phyloP scores from a whole-genome alignment of 2,329 filamentous ascomycete genomes.

The Alternaria sp. region DNA sequence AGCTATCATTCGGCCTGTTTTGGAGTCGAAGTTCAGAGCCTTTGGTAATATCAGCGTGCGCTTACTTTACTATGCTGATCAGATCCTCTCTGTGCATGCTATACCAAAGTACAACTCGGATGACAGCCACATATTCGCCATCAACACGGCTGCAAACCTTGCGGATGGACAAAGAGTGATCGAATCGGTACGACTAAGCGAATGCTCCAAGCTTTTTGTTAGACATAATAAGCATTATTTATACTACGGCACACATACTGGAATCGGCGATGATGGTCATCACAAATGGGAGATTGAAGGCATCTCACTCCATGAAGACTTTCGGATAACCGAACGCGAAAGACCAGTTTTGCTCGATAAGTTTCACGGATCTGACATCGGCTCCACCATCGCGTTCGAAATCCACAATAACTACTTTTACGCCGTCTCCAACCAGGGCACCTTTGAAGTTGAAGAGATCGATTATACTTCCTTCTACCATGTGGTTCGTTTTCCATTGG shows the following conservation, averaged over 20 bases:
- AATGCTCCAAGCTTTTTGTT: slow-evolving; percentile 67
- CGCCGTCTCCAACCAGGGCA: slow-evolving; percentile 70
- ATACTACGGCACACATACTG: slow-evolving; percentile 70
- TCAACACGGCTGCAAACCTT: slow-evolving; percentile 24
- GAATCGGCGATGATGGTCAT: slow-evolving; percentile 60
- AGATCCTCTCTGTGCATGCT: slow-evolving; percentile 37
- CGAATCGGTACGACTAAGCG: slow-evolving; percentile 21
- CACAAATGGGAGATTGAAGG: slow-evolving; percentile 69
- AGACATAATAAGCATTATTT: slow-evolving; percentile 68
- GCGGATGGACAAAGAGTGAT: slow-evolving; percentile 48
- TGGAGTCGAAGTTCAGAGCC: slow-evolving; percentile 5
- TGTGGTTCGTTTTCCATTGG: slow-evolving; percentile 67
- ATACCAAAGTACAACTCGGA: slow-evolving; percentile 16
- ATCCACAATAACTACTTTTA: slow-evolving; percentile 72
- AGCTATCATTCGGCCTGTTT: slow-evolving; percentile 16
- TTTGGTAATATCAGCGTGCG: slow-evolving; percentile 50
- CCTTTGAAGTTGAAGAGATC: slow-evolving; percentile 67
- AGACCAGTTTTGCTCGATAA: slow-evolving; percentile 61
- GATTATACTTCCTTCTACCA: slow-evolving; percentile 75
- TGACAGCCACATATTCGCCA: slow-evolving; percentile 32
- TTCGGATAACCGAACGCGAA: slow-evolving; percentile 52
- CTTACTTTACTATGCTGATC: slow-evolving; percentile 44
- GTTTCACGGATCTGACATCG: slow-evolving; percentile 69
- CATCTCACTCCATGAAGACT: slow-evolving; percentile 36
- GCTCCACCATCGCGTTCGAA: slow-evolving; percentile 73